Conservation (phyloP, 2,329 filamentous ascomycete genomes). For the Boeremia lycopersici region DNA sequence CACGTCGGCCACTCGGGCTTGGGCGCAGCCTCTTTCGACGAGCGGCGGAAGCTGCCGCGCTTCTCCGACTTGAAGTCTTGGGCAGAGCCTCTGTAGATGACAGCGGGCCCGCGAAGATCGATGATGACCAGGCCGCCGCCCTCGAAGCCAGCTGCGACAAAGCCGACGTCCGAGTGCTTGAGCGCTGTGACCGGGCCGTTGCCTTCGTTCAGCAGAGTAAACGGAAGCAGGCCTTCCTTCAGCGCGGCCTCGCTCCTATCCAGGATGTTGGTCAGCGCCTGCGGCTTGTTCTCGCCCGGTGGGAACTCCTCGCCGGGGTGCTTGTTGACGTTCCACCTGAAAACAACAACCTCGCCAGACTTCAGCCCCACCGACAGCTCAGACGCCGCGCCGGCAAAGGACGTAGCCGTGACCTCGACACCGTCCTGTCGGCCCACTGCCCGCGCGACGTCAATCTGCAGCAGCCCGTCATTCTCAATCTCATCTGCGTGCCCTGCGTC, state of each 20-base stretch:
- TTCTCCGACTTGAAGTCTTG: slow-evolving; percentile 82
- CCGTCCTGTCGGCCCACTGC: slow-evolving; percentile 80
- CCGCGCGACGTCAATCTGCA: slow-evolving; percentile 86
- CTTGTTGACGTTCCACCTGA: slow-evolving; percentile 84
- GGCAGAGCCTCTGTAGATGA: slow-evolving; percentile 78
- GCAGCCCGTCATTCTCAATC: slow-evolving; percentile 79
- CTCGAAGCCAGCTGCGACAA: slow-evolving; percentile 85
- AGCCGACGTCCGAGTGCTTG: slow-evolving; percentile 89
- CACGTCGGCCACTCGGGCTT: slow-evolving; percentile 75
- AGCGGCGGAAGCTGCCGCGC: slow-evolving; percentile 70
- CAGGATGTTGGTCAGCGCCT: slow-evolving; percentile 73
- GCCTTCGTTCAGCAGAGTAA: slow-evolving; percentile 80
- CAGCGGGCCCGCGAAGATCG: slow-evolving; percentile 82
- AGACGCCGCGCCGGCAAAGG: slow-evolving; percentile 77
- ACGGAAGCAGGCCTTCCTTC: slow-evolving; percentile 80
- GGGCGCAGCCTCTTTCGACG: slow-evolving; percentile 53
- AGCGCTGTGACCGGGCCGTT: slow-evolving; percentile 80
- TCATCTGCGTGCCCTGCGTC: slow-evolving; percentile 91
- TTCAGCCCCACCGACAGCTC: slow-evolving; percentile 84
- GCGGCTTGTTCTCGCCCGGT: slow-evolving; percentile 53
- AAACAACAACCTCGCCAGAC: slow-evolving; percentile 84
- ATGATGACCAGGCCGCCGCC: slow-evolving; percentile 80
- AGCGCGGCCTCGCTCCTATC: slow-evolving; percentile 73
- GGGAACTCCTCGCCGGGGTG: slow-evolving; percentile 69
- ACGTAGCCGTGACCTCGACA: slow-evolving; percentile 78